Evolutionary conservation across 352 stramenopile genomes (phyloP).

Genomic region (Globisporangium ultimum): DNA sequence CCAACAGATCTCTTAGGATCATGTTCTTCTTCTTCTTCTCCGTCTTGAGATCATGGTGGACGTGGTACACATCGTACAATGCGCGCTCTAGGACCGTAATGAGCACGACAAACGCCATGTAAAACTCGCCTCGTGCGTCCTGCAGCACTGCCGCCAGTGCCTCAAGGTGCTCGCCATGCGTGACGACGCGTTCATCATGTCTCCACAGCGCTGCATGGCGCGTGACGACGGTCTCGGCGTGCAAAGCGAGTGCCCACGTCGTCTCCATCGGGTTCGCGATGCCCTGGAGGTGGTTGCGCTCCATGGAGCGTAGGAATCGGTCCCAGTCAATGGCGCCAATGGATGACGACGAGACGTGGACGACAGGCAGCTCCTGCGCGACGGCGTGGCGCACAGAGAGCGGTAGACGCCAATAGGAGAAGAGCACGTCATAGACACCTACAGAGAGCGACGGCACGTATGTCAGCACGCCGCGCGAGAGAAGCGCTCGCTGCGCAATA

Average conservation of each 20-base stretch:
- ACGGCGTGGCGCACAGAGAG: conserved; percentile 10
- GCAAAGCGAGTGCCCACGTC: conserved; percentile 35
- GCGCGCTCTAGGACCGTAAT: conserved; percentile 62
- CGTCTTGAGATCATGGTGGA: conserved; percentile 14
- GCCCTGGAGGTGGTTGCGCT: neutral
- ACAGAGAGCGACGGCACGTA: conserved; percentile 39
- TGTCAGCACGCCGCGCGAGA: neutral
- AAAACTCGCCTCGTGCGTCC: conserved; percentile 38
- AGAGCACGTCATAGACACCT: conserved; percentile 37
- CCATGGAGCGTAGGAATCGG: conserved; percentile 13
- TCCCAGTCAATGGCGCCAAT: conserved; percentile 22
- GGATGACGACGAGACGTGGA: no score
- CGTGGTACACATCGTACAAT: conserved; percentile 51
- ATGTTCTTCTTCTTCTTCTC: conserved; percentile 46
- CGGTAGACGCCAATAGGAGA: conserved; percentile 49
- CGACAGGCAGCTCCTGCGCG: conserved; percentile 9
- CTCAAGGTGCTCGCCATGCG: conserved; percentile 17
- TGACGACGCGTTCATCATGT: neutral
- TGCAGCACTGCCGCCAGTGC: conserved; percentile 23
- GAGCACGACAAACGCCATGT: conserved; percentile 47
- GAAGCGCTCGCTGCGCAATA: conserved; percentile 2
- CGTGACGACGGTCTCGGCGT: conserved; percentile 21
- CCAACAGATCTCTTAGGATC: conserved; percentile 63
- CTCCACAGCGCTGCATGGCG: neutral
- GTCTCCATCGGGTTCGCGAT: conserved; percentile 22